Evolutionary conservation across 1,284 basidiomycete species (phyloP), one percentile per base, ranked within the genome.

Genomic region (Porogramme epimiltina): DNA sequence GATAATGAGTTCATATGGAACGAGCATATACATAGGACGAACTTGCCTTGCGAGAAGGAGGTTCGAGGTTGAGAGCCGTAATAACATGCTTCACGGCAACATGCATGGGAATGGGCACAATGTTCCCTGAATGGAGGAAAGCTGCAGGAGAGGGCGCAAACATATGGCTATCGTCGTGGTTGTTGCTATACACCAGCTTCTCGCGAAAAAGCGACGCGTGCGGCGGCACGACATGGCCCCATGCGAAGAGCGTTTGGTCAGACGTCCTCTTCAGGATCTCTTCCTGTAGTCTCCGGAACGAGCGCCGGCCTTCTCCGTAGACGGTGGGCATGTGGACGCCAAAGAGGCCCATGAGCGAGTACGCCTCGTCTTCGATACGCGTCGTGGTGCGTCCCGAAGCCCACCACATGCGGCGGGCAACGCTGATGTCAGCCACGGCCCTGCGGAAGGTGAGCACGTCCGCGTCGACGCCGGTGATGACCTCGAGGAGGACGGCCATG

Each of bases 281-380:
- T 25, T 58, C 56, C 31, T 58, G 56, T 2, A 58, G 53, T 2
- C 56, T 49, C 8, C 42, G 34, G 40, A 58, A 58, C 33, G 56
- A 45, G 6, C 56, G 42, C n/a, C 13, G 26, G 15, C 56, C 56
- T 24, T 58, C 56, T 23, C 56, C 56, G 36, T 58, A 58, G 18
- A 58, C 55, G 2, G 57, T 55, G 5, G 57, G 39, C 54, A 59
- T 51, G 46, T 59, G 53, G 20, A 55, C 57, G n/a, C 42, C 51
- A 16, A 59, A 59, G 11, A 59, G 47, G 33, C 57, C 57, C 57
- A 59, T 59, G 39, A 59, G 49, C 3, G 43, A 53, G 49, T 59
- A 59, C 22, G 57, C 57, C 43, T 51, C 37, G 37, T 59, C 57
- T 43, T 59, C 57, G 43, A 53, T 9, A 6, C 57, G 51, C 3